These are phyloP conservation scores for Lithospermum erythrorhizon DNA, from an alignment of 257 asterid species.

Conservation along the genomic window DNA sequence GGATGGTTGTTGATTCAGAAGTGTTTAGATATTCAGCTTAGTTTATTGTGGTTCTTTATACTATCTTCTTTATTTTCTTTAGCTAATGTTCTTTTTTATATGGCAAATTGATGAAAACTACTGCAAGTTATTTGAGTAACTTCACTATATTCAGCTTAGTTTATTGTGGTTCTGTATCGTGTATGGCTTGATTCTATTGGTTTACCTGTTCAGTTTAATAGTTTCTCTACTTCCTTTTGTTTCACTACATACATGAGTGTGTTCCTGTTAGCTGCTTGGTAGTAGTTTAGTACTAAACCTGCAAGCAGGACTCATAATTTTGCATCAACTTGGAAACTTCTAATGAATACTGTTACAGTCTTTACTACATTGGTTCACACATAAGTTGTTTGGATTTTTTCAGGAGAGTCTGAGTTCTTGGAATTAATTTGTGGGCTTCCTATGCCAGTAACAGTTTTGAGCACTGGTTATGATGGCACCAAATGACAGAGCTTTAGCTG, in stretches of 20 bases:
- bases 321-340: too few species aligned
- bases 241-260: background rate
- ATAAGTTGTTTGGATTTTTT: background rate
- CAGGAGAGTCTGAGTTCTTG: constrained; percentile 13
- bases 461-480: constrained; percentile 17
- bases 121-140: background rate
- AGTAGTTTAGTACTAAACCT: too few species aligned
- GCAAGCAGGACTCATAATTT: too few species aligned
- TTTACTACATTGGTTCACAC: too few species aligned
- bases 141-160: background rate
- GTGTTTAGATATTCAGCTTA: too few species aligned
- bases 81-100: too few species aligned
- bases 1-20: too few species aligned
- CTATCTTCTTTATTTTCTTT: too few species aligned
- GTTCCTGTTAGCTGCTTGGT: background rate
- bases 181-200: background rate
- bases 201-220: background rate
- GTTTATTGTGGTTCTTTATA: too few species aligned
- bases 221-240: background rate
- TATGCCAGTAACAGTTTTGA: constrained; percentile 3
- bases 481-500: constrained; percentile 14
- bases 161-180: too few species aligned
- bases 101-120: background rate
- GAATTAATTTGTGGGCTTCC: constrained; percentile 4
- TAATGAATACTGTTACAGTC: too few species aligned